Base-by-base conservation (phyloP, 371 early-diverging fungal genomes). In the Vittaforma corneae region DNA sequence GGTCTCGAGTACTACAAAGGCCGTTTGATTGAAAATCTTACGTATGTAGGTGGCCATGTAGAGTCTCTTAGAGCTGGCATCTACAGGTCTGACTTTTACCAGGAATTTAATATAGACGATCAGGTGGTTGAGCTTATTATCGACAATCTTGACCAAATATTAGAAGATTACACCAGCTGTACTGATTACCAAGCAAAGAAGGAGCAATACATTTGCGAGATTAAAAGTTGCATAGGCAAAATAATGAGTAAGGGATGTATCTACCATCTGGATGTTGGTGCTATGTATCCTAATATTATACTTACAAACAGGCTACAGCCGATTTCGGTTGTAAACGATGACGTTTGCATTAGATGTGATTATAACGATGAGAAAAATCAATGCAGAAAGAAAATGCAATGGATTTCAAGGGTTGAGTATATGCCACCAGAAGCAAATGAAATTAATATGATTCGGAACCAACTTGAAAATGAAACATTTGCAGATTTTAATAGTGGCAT, bases 221-320 rank as follows among this genome's bases (percentile, higher is more conserved):
- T 75, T 16, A 37, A 5, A 24, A 52, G 62, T 28, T 28, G 29
- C 30, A 61, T 0, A 32, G 62, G 53, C 14, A 33, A 55, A n/a
- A 32, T 61, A n/a, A 16, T 22, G 9, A 2, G 20, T 26, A 65
- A 53, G 14, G 74, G 68, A 18, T 32, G 29, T 35, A 90, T 98
- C 59, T 98, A 97, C 79, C 97, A 98, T 74, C 83, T 98, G 80
- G 99, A 98, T 79, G 96, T 98, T 1, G 97, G 90, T 0, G 95
- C 97, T 28, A 96, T 98, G 97, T 97, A 97, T 75, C 96, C 99
- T 16, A 97, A 97, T 74, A 97, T 98, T 65, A 98, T 98, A 77
- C 81, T 97, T 18, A 97, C 99, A 6, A 95, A 97, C 72, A 86
- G 94, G 26, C 80, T 98, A 1, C 97, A 98, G 78, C 99, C 99